Conservation (phyloP, 345 rosid genomes). For the Tarenaya hassleriana region DNA sequence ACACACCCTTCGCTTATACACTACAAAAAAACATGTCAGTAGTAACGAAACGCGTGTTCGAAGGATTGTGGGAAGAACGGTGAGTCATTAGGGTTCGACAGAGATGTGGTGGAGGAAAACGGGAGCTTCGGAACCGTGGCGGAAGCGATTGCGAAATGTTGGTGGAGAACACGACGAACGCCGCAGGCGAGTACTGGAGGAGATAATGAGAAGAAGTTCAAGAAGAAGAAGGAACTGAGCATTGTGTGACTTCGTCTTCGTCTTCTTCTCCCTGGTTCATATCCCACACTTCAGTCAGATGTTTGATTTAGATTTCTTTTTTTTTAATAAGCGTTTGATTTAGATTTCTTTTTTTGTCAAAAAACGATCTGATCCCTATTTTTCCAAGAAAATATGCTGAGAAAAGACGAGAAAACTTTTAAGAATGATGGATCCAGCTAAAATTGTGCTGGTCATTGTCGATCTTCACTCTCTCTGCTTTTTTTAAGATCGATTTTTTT, state of each 20-base stretch:
- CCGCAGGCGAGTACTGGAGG: slow-evolving; percentile 7
- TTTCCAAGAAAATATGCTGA: not conserved
- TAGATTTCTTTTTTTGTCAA: not conserved
- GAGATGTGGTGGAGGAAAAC: slow-evolving; percentile 38
- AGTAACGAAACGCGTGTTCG: no score
- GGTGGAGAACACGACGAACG: slow-evolving; percentile 69
- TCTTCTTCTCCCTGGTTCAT: slow-evolving; percentile 12
- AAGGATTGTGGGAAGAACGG: slow-evolving; percentile 97
- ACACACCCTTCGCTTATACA: no score
- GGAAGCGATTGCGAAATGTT: slow-evolving; percentile 53
- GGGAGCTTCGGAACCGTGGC: slow-evolving; percentile 50
- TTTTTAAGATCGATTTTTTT: not conserved
- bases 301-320: slow-evolving; percentile 8
- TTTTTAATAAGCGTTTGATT: no score
- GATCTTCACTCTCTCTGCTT: slow-evolving; percentile 12
- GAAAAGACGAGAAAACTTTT: not conserved
- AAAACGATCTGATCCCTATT: not conserved
- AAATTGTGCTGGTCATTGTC: slow-evolving; percentile 48
- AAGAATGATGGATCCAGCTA: slow-evolving; percentile 65
- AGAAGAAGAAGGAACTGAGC: slow-evolving; percentile 28
- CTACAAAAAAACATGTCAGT: no score
- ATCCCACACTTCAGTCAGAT: slow-evolving; percentile 6
- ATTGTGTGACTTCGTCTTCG: slow-evolving; percentile 28
- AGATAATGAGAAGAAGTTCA: slow-evolving; percentile 12
- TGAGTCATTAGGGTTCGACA: slow-evolving; percentile 41